Evolutionary conservation across 768 basidiomycete genomes (phyloP).

Genomic region (Porphyrellus cyaneotinctus): DNA sequence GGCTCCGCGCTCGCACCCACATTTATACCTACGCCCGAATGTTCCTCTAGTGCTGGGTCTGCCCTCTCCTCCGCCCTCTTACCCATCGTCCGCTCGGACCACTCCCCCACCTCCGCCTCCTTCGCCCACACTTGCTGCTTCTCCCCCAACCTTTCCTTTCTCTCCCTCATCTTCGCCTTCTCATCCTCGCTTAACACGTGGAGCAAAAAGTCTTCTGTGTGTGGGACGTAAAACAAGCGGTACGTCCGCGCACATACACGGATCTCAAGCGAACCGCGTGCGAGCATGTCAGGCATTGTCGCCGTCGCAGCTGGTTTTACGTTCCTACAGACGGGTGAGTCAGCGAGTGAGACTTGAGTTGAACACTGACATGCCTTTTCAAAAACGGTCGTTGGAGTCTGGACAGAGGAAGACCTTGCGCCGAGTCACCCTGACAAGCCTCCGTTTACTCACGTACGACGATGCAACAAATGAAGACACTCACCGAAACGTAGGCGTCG

Average conservation of each 20-base stretch:
- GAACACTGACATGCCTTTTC: conserved; percentile 44
- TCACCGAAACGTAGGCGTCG: conserved; percentile 67
- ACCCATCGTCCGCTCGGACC: conserved; percentile 1
- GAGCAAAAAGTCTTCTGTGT: conserved; percentile 25
- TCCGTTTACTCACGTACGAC: neutral
- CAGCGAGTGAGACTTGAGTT: neutral
- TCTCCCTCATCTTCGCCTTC: neutral
- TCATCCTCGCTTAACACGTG: conserved; percentile 8
- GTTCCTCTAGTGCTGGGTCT: neutral
- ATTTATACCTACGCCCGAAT: neutral
- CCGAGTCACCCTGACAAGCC: conserved; percentile 48
- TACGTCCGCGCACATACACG: conserved; percentile 58
- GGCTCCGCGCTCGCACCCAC: neutral
- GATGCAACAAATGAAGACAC: conserved; percentile 11
- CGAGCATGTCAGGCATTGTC: conserved; percentile 41
- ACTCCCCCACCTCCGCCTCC: conserved; percentile 12
- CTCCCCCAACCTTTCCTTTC: conserved; percentile 3
- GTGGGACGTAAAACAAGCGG: conserved; percentile 25
- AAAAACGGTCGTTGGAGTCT: conserved; percentile 61
- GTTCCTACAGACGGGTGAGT: conserved; percentile 15
- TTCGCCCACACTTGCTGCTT: conserved; percentile 14
- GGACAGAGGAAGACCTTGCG: conserved; percentile 46
- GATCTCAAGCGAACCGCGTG: conserved; percentile 68
- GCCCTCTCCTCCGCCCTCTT: neutral
- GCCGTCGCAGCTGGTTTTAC: conserved; percentile 15